Conservation (phyloP, 2,329 filamentous ascomycete genomes). For the Trichoderma sp. region DNA sequence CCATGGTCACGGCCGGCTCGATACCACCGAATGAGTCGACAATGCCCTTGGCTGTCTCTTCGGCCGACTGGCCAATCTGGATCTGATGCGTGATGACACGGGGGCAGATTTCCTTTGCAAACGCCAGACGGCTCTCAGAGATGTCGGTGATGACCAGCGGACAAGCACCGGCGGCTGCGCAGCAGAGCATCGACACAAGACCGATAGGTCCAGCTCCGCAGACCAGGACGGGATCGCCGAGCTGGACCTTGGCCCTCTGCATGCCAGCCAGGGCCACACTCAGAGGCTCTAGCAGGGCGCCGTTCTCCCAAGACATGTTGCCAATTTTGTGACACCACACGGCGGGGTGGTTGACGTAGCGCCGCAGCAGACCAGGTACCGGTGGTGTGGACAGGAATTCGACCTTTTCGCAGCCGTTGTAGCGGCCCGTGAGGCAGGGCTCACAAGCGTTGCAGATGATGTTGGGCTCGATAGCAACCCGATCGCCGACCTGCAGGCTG, state of each 20-base stretch:
- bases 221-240: conserved; percentile 84
- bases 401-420: conserved; percentile 89
- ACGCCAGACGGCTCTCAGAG: conserved; percentile 77
- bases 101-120: conserved; percentile 81
- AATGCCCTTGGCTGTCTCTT: conserved; percentile 71
- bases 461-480: conserved; percentile 91
- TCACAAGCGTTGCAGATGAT: conserved; percentile 89
- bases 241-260: conserved; percentile 73
- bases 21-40: conserved; percentile 66
- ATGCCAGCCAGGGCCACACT: conserved; percentile 86
- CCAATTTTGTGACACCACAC: conserved; percentile 96
- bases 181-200: conserved; percentile 81
- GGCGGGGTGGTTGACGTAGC: conserved; percentile 93
- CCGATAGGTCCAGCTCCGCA: conserved; percentile 95
- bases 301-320: conserved; percentile 86
- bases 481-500: conserved; percentile 76
- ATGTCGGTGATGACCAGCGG: conserved; percentile 95
- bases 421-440: conserved; percentile 85
- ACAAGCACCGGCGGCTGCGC: conserved; percentile 79
- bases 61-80: conserved; percentile 56
- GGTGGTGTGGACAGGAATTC: conserved; percentile 89
- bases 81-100: conserved; percentile 79
- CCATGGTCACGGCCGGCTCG: conserved; percentile 78
- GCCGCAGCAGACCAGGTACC: conserved; percentile 77
- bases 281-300: conserved; percentile 85